A percentile compares a stretch with the other conserved stretches of the same genome.
Conservation (phyloP, 129 eudicot species). For the Gnaphalium uliginosum region DNA sequence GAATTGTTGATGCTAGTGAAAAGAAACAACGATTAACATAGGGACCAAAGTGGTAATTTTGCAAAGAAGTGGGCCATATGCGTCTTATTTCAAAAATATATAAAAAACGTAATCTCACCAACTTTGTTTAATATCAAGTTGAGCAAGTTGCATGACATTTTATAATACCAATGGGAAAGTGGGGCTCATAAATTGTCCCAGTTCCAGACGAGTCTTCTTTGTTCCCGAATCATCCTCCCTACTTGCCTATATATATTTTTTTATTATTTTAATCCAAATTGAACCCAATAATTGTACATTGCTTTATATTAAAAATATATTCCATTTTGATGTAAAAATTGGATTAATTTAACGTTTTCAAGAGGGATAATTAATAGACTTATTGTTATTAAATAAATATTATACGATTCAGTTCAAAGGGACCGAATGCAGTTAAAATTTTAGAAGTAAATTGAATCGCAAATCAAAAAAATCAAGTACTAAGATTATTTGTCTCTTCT, state of each 20-base stretch:
- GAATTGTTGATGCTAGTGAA: not conserved
- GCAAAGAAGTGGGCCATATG: not conserved
- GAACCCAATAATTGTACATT: constrained; percentile 21
- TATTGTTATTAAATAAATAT: not conserved
- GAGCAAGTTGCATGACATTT: constrained; percentile 40
- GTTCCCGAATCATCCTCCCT: constrained; percentile 34
- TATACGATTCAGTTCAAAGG: too few species aligned
- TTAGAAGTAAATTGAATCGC: too few species aligned
- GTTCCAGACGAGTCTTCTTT: constrained; percentile 34
- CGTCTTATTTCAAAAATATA: not conserved
- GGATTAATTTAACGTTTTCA: not conserved
- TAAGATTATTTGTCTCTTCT: too few species aligned
- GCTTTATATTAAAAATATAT: not conserved
- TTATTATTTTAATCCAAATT: constrained; percentile 1
- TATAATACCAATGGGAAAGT: constrained; percentile 34
- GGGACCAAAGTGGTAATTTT: constrained; percentile 7
- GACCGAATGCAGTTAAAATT: too few species aligned
- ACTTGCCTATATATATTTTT: constrained; percentile 28
- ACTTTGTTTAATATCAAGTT: constrained; percentile 29
- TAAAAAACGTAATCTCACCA: constrained; percentile 28
- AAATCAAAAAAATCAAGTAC: too few species aligned
- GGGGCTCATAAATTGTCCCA: constrained; percentile 27
- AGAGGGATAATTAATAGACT: not conserved
- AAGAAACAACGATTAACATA: not conserved
- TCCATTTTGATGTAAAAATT: not conserved